Base-by-base conservation (phyloP, 306 rosid species). In the Clitoria ternatea region DNA sequence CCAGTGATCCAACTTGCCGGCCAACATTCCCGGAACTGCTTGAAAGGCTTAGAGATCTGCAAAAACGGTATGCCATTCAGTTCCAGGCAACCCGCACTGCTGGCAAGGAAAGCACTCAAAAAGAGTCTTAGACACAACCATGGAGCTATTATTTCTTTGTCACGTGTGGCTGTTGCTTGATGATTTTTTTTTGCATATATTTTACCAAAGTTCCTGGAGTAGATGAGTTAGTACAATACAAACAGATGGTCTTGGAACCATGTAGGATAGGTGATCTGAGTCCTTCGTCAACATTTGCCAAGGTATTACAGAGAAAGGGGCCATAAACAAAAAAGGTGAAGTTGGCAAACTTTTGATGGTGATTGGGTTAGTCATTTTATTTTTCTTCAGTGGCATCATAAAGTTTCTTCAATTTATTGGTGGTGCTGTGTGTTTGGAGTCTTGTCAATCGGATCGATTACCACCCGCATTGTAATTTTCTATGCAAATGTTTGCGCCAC, bases 11-110 rank as follows among this genome's bases (percentile, higher is more conserved):
- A 35, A 69, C 96, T 40, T 14, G 52, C 76, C 83, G 99, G 45
- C 96, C 99, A 59, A 79, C 97, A 32, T 95, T 95, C 64, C 97
- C 84, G 65, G 96, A 82, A 76, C 83, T 95, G 77, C 82, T 91
- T 37, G 96, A 89, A 62, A 86, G 47, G 80, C 84, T 95, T 4
- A 78, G 79, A 77, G 99, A 95, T 47, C 64, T 95, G 68, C 97
- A 91, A 56, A 85, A 84, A 66, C 80, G 61, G 59, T 86, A 75
- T 61, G 77, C 83, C 53, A 73, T 83, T 77, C 96, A 91, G 80
- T 82, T 86, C 78, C 97, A 95, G 49, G 97, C 97, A 37, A 85
- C 86, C 26, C 90, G 97, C 20, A 44, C 91, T 0, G 84, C 85
- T 0, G 66, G 81, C 7, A 85, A 79, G 43, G 97, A 91, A 80